Conservation (phyloP, 352 stramenopile species). For the Sclerospora graminicola region DNA sequence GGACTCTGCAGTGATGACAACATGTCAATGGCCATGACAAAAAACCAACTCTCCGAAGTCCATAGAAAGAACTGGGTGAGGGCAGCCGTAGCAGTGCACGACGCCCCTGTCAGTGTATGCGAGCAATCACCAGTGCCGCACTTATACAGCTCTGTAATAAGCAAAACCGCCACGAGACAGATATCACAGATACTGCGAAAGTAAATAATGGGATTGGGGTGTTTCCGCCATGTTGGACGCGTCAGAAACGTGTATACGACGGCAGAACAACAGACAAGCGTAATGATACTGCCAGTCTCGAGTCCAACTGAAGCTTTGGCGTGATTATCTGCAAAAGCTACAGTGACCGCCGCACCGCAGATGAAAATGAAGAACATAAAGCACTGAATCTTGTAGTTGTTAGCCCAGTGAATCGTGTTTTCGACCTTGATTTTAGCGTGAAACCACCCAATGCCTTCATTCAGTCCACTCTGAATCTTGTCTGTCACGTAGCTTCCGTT, state of each 20-base stretch:
- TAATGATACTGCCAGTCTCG: constrained; percentile 64
- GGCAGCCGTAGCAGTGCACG: constrained; percentile 53
- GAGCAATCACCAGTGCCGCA: constrained; percentile 34
- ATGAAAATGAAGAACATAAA: constrained; percentile 72
- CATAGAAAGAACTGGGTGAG: constrained; percentile 85
- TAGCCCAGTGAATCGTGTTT: constrained; percentile 75
- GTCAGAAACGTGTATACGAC: constrained; percentile 78
- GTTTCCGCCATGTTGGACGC: constrained; percentile 71
- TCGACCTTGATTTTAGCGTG: constrained; percentile 82
- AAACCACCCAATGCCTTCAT: constrained; percentile 74
- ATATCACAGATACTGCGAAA: constrained; percentile 79
- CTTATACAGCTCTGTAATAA: constrained; percentile 79
- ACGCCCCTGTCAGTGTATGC: constrained; percentile 24
- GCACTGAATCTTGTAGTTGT: constrained; percentile 84
- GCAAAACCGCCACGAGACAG: constrained; percentile 62
- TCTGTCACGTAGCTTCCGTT: constrained; percentile 58
- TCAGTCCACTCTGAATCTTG: constrained; percentile 33
- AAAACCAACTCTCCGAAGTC: constrained; percentile 83
- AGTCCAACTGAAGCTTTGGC: constrained; percentile 56
- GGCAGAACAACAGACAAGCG: constrained; percentile 53
- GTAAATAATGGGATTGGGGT: constrained; percentile 83
- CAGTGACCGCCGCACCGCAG: constrained; percentile 34
- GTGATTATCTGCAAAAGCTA: constrained; percentile 51
- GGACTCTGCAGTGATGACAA: constrained; percentile 75
- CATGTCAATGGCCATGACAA: constrained; percentile 86